Conservation (phyloP, 1,284 basidiomycete genomes). For the Pyrrhoderma noxium region DNA sequence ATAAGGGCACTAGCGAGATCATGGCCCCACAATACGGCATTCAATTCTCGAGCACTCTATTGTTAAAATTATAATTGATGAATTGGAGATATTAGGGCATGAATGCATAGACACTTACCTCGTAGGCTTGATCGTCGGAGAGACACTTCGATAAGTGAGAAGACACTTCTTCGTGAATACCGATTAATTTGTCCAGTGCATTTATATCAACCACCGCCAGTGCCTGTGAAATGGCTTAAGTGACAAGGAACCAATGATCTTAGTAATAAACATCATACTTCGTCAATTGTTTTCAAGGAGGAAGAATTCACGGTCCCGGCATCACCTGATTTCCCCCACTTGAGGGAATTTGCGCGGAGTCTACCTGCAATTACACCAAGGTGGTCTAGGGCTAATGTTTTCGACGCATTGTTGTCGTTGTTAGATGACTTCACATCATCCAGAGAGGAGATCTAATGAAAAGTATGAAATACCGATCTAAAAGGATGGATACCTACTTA, state of each 20-base stretch:
- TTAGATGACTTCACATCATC: slow-evolving; percentile 71
- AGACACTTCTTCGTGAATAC: slow-evolving; percentile 56
- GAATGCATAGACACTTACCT: slow-evolving; percentile 37
- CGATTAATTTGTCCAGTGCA: slow-evolving; percentile 49
- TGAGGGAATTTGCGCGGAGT: slow-evolving; percentile 56
- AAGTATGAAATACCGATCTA: background rate
- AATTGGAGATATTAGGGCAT: slow-evolving; percentile 8
- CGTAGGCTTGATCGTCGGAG: slow-evolving; percentile 70
- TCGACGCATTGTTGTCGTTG: slow-evolving; percentile 73
- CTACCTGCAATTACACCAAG: slow-evolving; percentile 86
- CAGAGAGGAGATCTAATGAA: slow-evolving; percentile 57
- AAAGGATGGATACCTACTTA: slow-evolving; percentile 27
- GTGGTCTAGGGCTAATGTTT: slow-evolving; percentile 87
- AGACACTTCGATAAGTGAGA: slow-evolving; percentile 60
- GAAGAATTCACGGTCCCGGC: slow-evolving; percentile 22
- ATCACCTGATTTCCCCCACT: slow-evolving; percentile 34
- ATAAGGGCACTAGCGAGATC: slow-evolving; percentile 61
- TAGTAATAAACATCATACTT: slow-evolving; percentile 36
- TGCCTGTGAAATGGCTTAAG: slow-evolving; percentile 39
- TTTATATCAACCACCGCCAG: slow-evolving; percentile 44
- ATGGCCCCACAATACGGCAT: slow-evolving; percentile 64
- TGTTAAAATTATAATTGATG: background rate
- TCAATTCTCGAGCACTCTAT: slow-evolving; percentile 72
- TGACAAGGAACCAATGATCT: too few species aligned
- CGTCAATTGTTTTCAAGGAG: slow-evolving; percentile 55